Percentiles rank a stretch among this genome's conserved stretches.
These are phyloP conservation scores for Friedmanniomyces endolithicus DNA, from an alignment of 495 filamentous ascomycete species.

Conservation along the genomic window DNA sequence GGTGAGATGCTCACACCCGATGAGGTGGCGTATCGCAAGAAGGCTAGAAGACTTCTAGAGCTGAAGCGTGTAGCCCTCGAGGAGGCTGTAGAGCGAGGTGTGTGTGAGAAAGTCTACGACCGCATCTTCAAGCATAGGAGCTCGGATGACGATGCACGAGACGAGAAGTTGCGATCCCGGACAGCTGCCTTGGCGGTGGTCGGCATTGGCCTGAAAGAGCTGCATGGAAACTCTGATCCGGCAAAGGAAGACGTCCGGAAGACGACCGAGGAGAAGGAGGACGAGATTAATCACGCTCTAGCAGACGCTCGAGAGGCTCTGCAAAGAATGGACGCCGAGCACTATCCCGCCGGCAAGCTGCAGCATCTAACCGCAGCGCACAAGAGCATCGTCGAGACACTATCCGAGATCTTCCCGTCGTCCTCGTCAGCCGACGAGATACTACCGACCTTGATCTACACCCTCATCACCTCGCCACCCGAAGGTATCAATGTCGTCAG, in stretches of 20 bases:
- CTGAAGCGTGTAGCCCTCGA: conserved; percentile 64
- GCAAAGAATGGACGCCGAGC: conserved; percentile 71
- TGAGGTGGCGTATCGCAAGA: conserved; percentile 68
- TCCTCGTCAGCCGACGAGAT: conserved; percentile 95
- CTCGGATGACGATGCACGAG: conserved; percentile 86
- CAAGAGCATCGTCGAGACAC: conserved; percentile 85
- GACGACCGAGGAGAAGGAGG: conserved; percentile 46
- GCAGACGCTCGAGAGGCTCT: conserved; percentile 61
- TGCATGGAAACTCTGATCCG: conserved; percentile 60
- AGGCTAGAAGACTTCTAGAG: conserved; percentile 63
- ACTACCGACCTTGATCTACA: conserved; percentile 89
- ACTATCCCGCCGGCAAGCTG: conserved; percentile 83
- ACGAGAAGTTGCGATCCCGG: conserved; percentile 89
- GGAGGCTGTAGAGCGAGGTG: conserved; percentile 79
- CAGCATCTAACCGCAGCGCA: conserved; percentile 77
- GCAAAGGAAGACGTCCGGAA: conserved; percentile 37
- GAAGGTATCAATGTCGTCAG: conserved; percentile 82
- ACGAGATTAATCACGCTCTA: conserved; percentile 59
- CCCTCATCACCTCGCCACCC: conserved; percentile 77
- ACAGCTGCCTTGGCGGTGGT: conserved; percentile 83
- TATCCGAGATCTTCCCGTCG: conserved; percentile 60
- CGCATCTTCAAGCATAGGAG: conserved; percentile 82
- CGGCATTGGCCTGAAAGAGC: conserved; percentile 74
- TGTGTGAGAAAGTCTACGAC: conserved; percentile 77
- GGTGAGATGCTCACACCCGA: conserved; percentile 80